Percentiles rank a stretch among this genome's conserved stretches.
phyloP scores from a whole-genome alignment of 108 stramenopile genomes.

The Tribonema minus region DNA sequence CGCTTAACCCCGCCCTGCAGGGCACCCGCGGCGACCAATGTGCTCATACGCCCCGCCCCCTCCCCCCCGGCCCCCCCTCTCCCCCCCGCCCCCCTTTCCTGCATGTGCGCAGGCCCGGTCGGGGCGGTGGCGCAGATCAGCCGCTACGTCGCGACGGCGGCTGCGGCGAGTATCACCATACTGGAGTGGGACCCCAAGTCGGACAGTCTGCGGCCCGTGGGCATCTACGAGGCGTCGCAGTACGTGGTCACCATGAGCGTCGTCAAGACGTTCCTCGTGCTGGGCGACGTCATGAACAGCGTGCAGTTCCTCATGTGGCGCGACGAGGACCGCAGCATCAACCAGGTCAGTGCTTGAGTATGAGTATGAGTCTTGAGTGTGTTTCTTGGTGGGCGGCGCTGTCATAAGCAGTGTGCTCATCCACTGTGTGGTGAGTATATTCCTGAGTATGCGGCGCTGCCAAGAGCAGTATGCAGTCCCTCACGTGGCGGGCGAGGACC shows the following conservation, averaged over 20 bases:
- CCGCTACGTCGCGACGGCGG: not conserved
- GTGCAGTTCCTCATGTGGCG: slow-evolving; percentile 13
- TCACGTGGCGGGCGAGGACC: too few relatives aligned
- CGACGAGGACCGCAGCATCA: slow-evolving; percentile 21
- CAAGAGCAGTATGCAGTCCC: too few relatives aligned
- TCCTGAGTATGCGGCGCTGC: too few relatives aligned
- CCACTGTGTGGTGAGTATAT: too few relatives aligned
- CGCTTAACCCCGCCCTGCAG: too few relatives aligned
- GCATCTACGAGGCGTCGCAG: slow-evolving; percentile 11
- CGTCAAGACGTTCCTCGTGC: not conserved
- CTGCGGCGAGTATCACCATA: not conserved
- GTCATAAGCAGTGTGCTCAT: too few relatives aligned
- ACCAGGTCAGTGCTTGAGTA: too few relatives aligned
- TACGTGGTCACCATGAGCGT: slow-evolving; percentile 14
- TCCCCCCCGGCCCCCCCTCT: not conserved
- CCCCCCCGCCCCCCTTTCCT: not conserved
- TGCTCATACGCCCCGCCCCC: too few relatives aligned
- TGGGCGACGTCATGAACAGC: slow-evolving; percentile 1
- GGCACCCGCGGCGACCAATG: too few relatives aligned
- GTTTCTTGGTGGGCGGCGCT: too few relatives aligned
- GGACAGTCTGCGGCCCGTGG: slow-evolving; percentile 11
- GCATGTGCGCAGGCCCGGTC: not conserved
- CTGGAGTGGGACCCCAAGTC: slow-evolving; percentile 5
- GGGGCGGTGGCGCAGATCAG: not conserved
- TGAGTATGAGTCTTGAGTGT: too few relatives aligned